Conservation (phyloP, 805 yeast species). For the Komagataella kurtzmanii region DNA sequence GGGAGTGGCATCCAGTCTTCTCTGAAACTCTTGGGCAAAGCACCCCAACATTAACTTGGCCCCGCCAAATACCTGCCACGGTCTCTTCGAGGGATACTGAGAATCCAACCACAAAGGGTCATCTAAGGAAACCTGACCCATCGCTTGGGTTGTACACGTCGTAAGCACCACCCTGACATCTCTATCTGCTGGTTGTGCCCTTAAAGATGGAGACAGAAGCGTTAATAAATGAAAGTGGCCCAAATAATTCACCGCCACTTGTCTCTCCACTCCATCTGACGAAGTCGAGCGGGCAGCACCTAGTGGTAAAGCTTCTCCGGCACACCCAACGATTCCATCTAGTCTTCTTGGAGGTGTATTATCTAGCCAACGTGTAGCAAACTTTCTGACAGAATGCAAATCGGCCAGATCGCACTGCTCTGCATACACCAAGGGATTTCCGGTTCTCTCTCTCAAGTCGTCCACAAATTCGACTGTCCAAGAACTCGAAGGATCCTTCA, state of each 20-base stretch:
- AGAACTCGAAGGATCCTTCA: slow-evolving; percentile 26
- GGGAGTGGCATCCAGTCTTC: slow-evolving; percentile 40
- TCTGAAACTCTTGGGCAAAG: slow-evolving; percentile 71
- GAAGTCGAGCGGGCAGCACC: slow-evolving; percentile 53
- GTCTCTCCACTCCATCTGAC: slow-evolving; percentile 76
- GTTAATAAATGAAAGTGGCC: slow-evolving; percentile 75
- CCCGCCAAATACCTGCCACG: slow-evolving; percentile 72
- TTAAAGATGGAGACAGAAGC: slow-evolving; percentile 68
- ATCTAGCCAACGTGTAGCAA: slow-evolving; percentile 92
- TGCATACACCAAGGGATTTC: slow-evolving; percentile 72
- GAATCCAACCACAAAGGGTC: slow-evolving; percentile 52
- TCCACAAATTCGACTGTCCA: slow-evolving; percentile 77
- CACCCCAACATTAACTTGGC: slow-evolving; percentile 67
- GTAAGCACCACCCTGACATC: slow-evolving; percentile 79
- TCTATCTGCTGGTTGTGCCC: slow-evolving; percentile 87
- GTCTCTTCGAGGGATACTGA: slow-evolving; percentile 44
- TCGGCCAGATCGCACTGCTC: slow-evolving; percentile 77
- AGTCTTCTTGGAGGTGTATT: slow-evolving; percentile 81
- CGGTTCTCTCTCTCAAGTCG: slow-evolving; percentile 57
- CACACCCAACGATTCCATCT: slow-evolving; percentile 83
- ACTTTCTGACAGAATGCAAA: slow-evolving; percentile 64
- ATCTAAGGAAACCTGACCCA: slow-evolving; percentile 49
- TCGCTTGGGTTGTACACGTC: slow-evolving; percentile 63
- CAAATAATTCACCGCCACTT: slow-evolving; percentile 71
- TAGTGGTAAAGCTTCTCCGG: slow-evolving; percentile 69